Conservation (phyloP, 306 rosid species). For the Malus sylvestris region DNA sequence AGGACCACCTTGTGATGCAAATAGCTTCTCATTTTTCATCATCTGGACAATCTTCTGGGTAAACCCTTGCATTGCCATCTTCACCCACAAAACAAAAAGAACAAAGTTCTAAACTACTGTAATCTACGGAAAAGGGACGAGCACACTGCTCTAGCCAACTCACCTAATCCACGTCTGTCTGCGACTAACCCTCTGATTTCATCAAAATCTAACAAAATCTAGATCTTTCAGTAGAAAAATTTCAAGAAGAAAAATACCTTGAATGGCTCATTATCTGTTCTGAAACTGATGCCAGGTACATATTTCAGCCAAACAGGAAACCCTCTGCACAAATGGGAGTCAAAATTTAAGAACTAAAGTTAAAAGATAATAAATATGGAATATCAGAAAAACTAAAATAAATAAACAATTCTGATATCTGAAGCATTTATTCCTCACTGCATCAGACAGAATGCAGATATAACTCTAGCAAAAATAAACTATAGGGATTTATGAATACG, state of each 20-base stretch:
- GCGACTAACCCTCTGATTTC: not conserved
- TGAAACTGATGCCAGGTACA: conserved; percentile 92
- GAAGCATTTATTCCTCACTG: not conserved
- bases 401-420: not conserved
- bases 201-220: not conserved
- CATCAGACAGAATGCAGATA: not conserved
- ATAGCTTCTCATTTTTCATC: conserved; percentile 82
- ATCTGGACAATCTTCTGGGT: conserved; percentile 84
- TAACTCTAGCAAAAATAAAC: not conserved
- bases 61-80: conserved; percentile 90
- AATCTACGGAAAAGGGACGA: too few species aligned
- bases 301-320: conserved; percentile 95
- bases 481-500: too few species aligned
- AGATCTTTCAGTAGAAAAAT: not conserved
- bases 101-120: not conserved
- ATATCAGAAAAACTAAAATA: not conserved
- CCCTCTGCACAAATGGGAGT: conserved; percentile 52
- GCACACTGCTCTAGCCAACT: not conserved
- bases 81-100: not conserved
- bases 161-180: not conserved
- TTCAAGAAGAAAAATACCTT: conserved; percentile 43
- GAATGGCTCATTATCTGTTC: conserved; percentile 88
- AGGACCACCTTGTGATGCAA: conserved; percentile 94
- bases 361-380: not conserved
- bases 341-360: conserved; percentile 3